phyloP scores from a whole-genome alignment of 106 monocot genomes.

The Amphibolis antarctica region DNA sequence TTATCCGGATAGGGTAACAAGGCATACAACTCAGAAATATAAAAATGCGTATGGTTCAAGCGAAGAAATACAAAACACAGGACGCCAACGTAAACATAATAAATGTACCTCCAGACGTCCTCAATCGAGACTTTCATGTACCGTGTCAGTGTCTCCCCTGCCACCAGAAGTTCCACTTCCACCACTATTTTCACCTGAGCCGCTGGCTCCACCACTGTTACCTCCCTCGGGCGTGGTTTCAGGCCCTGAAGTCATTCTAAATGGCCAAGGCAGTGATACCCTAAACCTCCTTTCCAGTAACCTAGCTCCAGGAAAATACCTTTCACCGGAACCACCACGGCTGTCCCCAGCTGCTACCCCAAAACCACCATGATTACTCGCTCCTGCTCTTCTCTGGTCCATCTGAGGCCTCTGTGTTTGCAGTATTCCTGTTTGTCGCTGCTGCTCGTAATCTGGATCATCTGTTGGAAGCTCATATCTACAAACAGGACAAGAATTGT shows the following conservation, averaged over 20 bases:
- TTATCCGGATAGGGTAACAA: too few species aligned
- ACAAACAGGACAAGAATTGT: constrained; percentile 83
- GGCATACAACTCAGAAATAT: too few species aligned
- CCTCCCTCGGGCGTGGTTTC: constrained; percentile 33
- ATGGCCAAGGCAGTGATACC: constrained; percentile 64
- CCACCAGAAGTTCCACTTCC: constrained; percentile 24
- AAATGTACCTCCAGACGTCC: constrained; percentile 19
- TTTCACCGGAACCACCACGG: too few species aligned
- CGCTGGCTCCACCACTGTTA: constrained; percentile 17
- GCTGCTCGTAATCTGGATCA: constrained; percentile 66
- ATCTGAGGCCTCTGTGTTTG: not conserved
- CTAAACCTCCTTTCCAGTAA: too few species aligned
- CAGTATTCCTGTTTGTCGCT: not conserved
- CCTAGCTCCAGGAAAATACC: too few species aligned
- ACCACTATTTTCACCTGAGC: constrained; percentile 7
- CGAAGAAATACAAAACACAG: too few species aligned
- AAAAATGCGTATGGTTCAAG: too few species aligned
- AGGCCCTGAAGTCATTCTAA: constrained; percentile 11
- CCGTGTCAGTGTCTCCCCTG: constrained; percentile 18
- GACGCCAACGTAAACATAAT: not conserved
- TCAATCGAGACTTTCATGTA: constrained; percentile 56
- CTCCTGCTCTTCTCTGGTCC: not conserved
- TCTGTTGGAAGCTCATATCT: constrained; percentile 67
- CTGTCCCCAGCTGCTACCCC: too few species aligned
- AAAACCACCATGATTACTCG: not conserved